Evolutionary conservation across 805 yeast genomes (phyloP).

Genomic region (Candida insectorum): DNA sequence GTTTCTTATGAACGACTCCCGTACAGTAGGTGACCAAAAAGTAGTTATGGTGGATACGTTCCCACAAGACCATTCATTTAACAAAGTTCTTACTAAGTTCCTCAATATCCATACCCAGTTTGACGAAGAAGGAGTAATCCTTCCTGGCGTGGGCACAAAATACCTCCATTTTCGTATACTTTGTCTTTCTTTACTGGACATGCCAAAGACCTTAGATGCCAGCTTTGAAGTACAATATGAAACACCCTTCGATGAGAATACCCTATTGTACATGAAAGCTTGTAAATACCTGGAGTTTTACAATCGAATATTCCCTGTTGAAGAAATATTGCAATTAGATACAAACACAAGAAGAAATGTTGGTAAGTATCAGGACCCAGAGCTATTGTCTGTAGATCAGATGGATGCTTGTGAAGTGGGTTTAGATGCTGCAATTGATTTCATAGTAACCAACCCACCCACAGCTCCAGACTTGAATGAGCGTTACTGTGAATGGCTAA

Average conservation of each 20-base stretch:
- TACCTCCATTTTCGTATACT: background rate
- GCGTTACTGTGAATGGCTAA: background rate
- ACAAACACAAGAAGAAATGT: background rate
- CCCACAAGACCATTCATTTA: background rate
- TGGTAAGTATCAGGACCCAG: too few relatives aligned
- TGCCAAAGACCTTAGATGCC: background rate
- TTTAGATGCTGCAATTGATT: background rate
- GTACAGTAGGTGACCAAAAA: too few relatives aligned
- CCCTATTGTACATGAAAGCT: background rate
- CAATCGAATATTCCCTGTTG: background rate
- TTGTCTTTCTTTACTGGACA: background rate
- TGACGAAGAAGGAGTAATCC: background rate
- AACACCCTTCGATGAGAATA: too few relatives aligned
- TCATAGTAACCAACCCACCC: too few relatives aligned
- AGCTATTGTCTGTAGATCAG: background rate
- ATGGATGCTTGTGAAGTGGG: background rate
- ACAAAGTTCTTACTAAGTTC: constrained; percentile 1
- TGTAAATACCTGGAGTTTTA: background rate
- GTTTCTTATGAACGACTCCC: too few relatives aligned
- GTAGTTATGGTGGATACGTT: too few relatives aligned
- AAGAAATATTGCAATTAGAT: background rate
- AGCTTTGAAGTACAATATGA: too few relatives aligned
- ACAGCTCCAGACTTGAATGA: too few relatives aligned
- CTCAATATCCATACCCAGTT: too few relatives aligned
- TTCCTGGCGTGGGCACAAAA: background rate